A percentile compares a stretch with the other conserved stretches of the same genome.
Conservation (phyloP, 495 filamentous ascomycete genomes). For the Lasiosphaeria hispida region DNA sequence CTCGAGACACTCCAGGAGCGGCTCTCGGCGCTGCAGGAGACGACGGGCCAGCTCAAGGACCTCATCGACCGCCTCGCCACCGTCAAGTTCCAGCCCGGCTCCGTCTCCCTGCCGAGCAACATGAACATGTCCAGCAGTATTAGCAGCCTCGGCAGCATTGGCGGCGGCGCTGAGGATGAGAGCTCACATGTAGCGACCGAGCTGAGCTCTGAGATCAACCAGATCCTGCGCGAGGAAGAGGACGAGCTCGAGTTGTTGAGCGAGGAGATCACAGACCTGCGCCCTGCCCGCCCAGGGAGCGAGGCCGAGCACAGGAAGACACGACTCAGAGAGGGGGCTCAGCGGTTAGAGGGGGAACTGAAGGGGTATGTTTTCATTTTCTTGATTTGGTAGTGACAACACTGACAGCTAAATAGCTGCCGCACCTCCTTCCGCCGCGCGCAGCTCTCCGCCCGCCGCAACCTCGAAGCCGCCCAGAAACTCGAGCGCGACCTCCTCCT, state of each 20-base stretch:
- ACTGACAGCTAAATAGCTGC: constrained; percentile 48
- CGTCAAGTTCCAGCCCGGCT: constrained; percentile 62
- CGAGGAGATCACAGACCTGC: constrained; percentile 73
- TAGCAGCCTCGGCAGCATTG: constrained; percentile 22
- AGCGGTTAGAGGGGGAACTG: constrained; percentile 64
- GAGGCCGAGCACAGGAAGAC: constrained; percentile 54
- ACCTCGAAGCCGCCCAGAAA: constrained; percentile 65
- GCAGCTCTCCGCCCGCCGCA: constrained; percentile 76
- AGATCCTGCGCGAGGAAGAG: constrained; percentile 77
- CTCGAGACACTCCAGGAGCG: constrained; percentile 62
- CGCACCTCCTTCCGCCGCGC: constrained; percentile 78
- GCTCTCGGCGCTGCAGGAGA: constrained; percentile 64
- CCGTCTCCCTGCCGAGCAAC: constrained; percentile 40
- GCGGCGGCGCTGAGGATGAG: constrained; percentile 49
- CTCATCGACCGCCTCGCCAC: constrained; percentile 72
- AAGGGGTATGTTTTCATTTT: constrained; percentile 51
- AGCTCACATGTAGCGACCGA: constrained; percentile 62
- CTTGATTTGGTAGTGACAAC: background rate
- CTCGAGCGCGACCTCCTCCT: constrained; percentile 78
- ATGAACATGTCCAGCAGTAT: background rate
- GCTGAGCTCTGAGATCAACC: constrained; percentile 77
- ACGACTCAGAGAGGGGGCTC: constrained; percentile 60
- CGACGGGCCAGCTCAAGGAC: constrained; percentile 65
- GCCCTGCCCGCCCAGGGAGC: constrained; percentile 40
- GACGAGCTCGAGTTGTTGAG: constrained; percentile 79